A percentile compares a stretch with the other conserved stretches of the same genome.
These are phyloP conservation scores for Chenopodium suecicum DNA, from an alignment of 148 eudicot species.

Conservation along the genomic window DNA sequence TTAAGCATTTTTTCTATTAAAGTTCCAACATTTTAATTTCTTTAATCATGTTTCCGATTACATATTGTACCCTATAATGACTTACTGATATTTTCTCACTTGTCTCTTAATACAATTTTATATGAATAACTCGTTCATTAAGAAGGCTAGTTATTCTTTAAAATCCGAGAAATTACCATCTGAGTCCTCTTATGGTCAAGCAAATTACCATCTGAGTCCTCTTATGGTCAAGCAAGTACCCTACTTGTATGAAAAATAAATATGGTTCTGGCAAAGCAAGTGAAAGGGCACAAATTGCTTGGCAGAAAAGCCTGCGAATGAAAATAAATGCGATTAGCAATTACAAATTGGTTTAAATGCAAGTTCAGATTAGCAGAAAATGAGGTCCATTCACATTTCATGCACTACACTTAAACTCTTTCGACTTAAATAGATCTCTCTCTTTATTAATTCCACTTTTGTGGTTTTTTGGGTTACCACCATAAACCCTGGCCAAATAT, in stretches of 20 bases:
- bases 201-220: not conserved
- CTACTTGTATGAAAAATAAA: not conserved
- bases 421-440: not conserved
- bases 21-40: too few relatives aligned
- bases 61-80: too few relatives aligned
- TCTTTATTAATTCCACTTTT: not conserved
- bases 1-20: too few relatives aligned
- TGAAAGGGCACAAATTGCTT: not conserved
- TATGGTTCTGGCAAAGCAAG: not conserved
- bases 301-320: not conserved
- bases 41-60: too few relatives aligned
- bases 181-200: not conserved
- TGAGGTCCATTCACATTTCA: conserved; percentile 12
- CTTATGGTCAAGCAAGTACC: not conserved
- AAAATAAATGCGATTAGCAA: not conserved
- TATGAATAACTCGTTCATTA: too few relatives aligned
- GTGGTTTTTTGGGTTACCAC: not conserved
- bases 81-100: too few relatives aligned
- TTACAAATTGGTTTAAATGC: not conserved
- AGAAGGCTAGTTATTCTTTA: too few relatives aligned
- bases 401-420: not conserved
- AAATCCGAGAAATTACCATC: too few relatives aligned
- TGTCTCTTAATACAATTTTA: too few relatives aligned
- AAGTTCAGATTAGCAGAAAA: not conserved
- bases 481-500: not conserved